These are phyloP conservation scores for Firmiana major DNA, from an alignment of 345 rosid species.

Conservation along the genomic window DNA sequence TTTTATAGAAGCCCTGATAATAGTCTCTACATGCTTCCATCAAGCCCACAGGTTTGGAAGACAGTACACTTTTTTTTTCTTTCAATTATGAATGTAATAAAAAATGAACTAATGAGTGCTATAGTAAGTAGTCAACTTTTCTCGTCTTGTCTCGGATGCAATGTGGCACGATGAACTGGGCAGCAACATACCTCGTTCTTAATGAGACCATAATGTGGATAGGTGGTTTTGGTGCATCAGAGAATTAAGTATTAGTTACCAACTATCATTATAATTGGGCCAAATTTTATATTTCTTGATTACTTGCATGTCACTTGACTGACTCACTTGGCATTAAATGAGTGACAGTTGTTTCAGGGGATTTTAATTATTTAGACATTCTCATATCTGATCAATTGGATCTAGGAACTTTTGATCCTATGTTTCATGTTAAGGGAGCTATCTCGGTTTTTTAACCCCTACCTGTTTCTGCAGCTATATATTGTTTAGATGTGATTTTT, in stretches of 20 bases:
- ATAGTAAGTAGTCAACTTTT: not conserved
- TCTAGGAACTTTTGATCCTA: not conserved
- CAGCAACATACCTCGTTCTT: not conserved
- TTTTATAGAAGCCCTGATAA: slow-evolving; percentile 84
- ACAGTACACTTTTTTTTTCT: not conserved
- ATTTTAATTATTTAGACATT: not conserved
- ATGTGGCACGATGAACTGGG: not conserved
- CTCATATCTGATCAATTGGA: not conserved
- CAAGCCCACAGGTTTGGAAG: slow-evolving; percentile 78
- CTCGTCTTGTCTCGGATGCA: not conserved
- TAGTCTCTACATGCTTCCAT: slow-evolving; percentile 85
- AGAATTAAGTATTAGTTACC: not conserved
- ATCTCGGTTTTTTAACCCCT: not conserved
- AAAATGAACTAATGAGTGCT: not conserved
- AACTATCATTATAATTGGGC: not conserved
- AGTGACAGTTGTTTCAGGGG: not conserved
- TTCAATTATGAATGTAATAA: not conserved
- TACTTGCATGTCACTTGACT: not conserved
- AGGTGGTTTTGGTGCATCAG: not conserved
- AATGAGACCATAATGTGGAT: not conserved
- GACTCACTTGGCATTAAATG: not conserved
- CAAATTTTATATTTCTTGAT: slow-evolving; percentile 1
- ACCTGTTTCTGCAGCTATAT: not conserved
- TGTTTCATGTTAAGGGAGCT: slow-evolving; percentile 1
- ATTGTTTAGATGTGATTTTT: slow-evolving; percentile 3